Evolutionary conservation across 129 eudicot species (phyloP).

Genomic region (Mikania micrantha): DNA sequence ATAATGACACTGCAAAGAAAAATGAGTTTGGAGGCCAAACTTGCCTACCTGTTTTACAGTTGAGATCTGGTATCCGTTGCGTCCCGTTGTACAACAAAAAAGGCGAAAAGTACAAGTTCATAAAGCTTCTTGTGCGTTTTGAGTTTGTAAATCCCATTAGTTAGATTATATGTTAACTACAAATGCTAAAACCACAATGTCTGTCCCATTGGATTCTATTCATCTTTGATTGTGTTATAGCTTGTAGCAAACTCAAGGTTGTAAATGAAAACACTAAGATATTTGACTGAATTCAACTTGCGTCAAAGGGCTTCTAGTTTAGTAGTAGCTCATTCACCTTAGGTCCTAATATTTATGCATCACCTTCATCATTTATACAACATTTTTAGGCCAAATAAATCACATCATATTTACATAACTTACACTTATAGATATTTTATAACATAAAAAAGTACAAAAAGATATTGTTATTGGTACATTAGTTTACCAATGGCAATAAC

Average conservation of each 20-base stretch:
- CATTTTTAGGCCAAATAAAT: too few relatives aligned
- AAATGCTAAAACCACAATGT: background rate
- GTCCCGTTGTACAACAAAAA: conserved; percentile 46
- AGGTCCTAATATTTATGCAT: too few relatives aligned
- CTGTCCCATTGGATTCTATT: background rate
- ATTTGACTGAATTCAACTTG: too few relatives aligned
- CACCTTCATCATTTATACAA: too few relatives aligned
- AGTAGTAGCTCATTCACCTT: too few relatives aligned
- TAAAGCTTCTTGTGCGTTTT: conserved; percentile 77
- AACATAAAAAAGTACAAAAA: too few relatives aligned
- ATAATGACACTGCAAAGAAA: conserved; percentile 36
- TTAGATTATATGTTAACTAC: background rate
- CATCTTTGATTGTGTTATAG: background rate
- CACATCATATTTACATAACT: too few relatives aligned
- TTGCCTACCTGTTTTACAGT: conserved; percentile 64
- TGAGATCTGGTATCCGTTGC: conserved; percentile 64
- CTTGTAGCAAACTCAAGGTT: background rate
- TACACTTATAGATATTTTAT: too few relatives aligned
- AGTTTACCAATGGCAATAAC: too few relatives aligned
- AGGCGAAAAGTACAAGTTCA: conserved; percentile 50
- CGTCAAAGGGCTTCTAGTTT: too few relatives aligned
- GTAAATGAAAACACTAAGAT: background rate
- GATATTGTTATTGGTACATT: too few relatives aligned
- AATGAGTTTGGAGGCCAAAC: conserved; percentile 82
- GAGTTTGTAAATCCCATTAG: conserved; percentile 21